Base-by-base conservation (phyloP, 148 eudicot species). In the Rhododendron ferrugineum region DNA sequence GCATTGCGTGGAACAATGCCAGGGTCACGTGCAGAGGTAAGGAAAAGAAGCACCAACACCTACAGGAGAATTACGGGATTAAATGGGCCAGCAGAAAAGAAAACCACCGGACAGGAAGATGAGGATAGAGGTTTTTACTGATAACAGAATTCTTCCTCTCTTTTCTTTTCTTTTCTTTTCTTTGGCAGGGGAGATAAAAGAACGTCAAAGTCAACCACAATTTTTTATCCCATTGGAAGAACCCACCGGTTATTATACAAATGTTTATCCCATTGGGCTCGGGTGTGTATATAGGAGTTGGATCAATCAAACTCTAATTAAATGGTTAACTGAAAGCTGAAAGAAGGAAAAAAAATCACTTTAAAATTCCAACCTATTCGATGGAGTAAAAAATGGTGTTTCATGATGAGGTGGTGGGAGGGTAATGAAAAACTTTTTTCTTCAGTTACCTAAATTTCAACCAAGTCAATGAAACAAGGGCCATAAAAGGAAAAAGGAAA, bases 1-100 rank as follows among this genome's bases (percentile, higher is more conserved):
- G 86, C 84, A 84, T 89, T 93, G 36, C 93, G 92, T 28, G 95
- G 95, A 87, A 93, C 86, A 85, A 93, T 91, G 80, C 95, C 95
- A 54, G 95, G 95, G 84, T 93, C 95, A 30, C 88, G 89, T 82
- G 95, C 89, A 60, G 95, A 91, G 68, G 93, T 92, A 52, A 86
- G 76, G 82, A 91, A 82, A 83, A 93, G 92, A 85, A 93, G 92
- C 88, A 87, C 87, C 87, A 93, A 87, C 36, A 87, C 93, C 96
- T 92, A 86, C 23, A 52, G 82, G 82, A 47, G 83, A 56, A 76
- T 11, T 52, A 79, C 28, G 78, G 22, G 49, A 76, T 79, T 74
- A 82, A 80, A 79, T 78, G 79, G 85, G 64, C 88, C 86, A 80
- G 37, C 82, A 62, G 70, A 49, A 58, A 66, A 9, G 54, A 64